These are phyloP conservation scores for Massariosphaeria phaeospora DNA, from an alignment of 495 filamentous ascomycete genomes.

Conservation along the genomic window DNA sequence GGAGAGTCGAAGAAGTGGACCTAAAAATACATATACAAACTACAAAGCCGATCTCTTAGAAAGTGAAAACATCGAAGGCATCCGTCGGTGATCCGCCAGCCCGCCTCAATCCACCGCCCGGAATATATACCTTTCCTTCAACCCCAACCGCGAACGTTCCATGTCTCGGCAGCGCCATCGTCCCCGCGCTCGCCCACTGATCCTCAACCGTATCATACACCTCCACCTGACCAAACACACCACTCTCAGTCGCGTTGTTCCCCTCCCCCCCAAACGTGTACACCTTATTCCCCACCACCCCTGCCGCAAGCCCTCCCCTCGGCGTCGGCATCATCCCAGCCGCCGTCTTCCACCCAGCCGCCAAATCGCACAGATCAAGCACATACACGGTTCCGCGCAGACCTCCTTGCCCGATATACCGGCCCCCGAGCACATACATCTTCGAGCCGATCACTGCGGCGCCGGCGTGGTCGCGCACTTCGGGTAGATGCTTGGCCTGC, in stretches of 20 bases:
- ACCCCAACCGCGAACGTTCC: conserved; percentile 37
- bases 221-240: conserved; percentile 37
- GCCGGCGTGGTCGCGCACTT: conserved; percentile 39
- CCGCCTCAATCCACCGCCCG: conserved; percentile 19
- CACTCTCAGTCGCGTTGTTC: conserved; percentile 25
- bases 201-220: conserved; percentile 35
- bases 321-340: conserved; percentile 22
- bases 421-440: conserved; percentile 42
- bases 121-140: conserved; percentile 31
- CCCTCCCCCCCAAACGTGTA: conserved; percentile 45
- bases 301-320: conserved; percentile 36
- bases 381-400: conserved; percentile 40
- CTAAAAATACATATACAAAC: too few species aligned
- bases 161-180: conserved; percentile 40
- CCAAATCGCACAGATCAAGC: conserved; percentile 32
- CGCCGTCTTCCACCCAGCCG: conserved; percentile 33
- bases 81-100: too few species aligned
- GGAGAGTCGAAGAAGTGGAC: too few species aligned
- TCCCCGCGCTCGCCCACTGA: conserved; percentile 17
- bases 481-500: conserved; percentile 32
- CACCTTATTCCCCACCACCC: conserved; percentile 34
- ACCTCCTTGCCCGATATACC: conserved; percentile 33
- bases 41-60: too few species aligned
- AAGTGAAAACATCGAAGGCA: too few species aligned
- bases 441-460: conserved; percentile 33